Evolutionary conservation across 176 grass and related monocot genomes (phyloP), one percentile per base, ranked within the genome.

Genomic region (Zoysia pacifica): DNA sequence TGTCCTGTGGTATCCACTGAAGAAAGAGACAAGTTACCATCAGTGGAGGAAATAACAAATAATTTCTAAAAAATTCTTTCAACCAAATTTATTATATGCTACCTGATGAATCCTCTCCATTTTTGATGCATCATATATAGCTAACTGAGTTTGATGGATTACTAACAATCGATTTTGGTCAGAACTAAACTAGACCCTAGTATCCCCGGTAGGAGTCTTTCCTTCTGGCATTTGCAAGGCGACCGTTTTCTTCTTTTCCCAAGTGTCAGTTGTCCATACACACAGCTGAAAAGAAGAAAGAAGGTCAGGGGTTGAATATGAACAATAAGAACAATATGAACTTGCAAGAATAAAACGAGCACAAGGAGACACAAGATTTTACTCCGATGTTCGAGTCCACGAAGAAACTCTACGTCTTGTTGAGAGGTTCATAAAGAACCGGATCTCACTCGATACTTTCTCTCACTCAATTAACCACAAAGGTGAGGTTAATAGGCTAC

Each of bases 101-200:
- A 98, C 95, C 95, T 94, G 92, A 90, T 87, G 74, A 62, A 93
- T 81, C 74, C 87, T 91, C 78, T 94, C 95, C 83, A 92, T 85
- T 87, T 94, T 98, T 55, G 90, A 81, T 61, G 95, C 55, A 52
- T 93, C 95, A 87, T 94, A 98, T 83, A 98, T 93, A 77, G 95
- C 92, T 71, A 98, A 72, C 55, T 94, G 95, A 41, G 95, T 98
- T 59, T 98, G 90, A 79, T 98, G 95, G 68, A 98, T 92, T 43
- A 98, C 88, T 74, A 98, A 83, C 62, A 98, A 91, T 77, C 90
- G 83, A 82, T 81, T 87, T 85, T 94, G 92, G 40, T 93, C 90
- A 79, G 87, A 93, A 76, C 86, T 94, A 84, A 98, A 94, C 86
- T 98, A 92, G 74, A 98, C 92, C 76, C 82, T 79, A 11, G 95